These are phyloP conservation scores for Fusarium cicatricum DNA, from an alignment of 2,329 filamentous ascomycete species.

Conservation along the genomic window DNA sequence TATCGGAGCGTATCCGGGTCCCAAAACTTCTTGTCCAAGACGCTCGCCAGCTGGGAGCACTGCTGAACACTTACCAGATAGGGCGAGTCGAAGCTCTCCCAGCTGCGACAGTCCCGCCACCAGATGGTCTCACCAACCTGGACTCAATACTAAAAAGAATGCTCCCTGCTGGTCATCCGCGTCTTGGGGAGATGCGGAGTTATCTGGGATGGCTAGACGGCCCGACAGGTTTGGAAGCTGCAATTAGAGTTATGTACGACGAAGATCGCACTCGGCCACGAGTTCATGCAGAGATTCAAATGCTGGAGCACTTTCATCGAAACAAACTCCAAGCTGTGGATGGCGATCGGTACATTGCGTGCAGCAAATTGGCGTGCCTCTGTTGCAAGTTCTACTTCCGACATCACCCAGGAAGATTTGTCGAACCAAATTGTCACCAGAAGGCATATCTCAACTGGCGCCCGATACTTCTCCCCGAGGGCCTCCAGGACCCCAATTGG, in stretches of 20 bases:
- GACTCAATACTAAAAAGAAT: constrained; percentile 46
- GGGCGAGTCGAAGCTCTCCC: constrained; percentile 21
- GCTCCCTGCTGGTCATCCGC: constrained; percentile 23
- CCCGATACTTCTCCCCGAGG: constrained; percentile 16
- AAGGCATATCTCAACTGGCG: constrained; percentile 55
- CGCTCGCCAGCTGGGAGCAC: constrained; percentile 37
- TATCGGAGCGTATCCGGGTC: constrained; percentile 54
- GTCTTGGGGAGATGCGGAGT: background rate
- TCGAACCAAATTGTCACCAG: constrained; percentile 48
- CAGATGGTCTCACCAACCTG: constrained; percentile 43
- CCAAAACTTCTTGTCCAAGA: constrained; percentile 49
- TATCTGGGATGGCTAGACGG: constrained; percentile 11
- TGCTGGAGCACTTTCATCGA: constrained; percentile 56
- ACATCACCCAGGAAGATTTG: constrained; percentile 47
- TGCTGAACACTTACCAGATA: constrained; percentile 46
- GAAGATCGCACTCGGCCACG: constrained; percentile 34
- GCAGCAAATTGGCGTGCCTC: constrained; percentile 61
- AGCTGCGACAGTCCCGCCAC: constrained; percentile 30
- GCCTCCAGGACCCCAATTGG: constrained; percentile 7
- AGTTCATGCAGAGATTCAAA: constrained; percentile 34
- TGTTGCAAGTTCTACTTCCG: constrained; percentile 57
- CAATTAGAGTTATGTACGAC: constrained; percentile 18
- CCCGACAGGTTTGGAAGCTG: constrained; percentile 1
- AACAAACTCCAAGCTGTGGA: constrained; percentile 46
- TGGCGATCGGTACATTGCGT: constrained; percentile 56